Conservation (phyloP, 108 stramenopile genomes). For the Chaetoceros muelleri region DNA sequence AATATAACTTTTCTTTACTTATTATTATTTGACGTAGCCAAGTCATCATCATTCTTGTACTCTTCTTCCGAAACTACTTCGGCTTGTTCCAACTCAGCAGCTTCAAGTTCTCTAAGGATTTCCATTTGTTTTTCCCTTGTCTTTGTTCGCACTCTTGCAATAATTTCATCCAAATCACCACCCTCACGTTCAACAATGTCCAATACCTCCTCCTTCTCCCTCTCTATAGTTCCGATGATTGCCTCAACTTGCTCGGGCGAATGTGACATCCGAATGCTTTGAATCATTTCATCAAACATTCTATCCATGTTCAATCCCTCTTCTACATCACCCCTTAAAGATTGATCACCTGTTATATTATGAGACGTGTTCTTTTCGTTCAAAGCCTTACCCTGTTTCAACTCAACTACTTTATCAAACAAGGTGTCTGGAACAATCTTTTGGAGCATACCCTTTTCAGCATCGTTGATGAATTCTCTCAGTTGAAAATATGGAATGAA, state of each 20-base stretch:
- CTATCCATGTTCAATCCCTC: conserved; percentile 34
- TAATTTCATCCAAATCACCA: conserved; percentile 63
- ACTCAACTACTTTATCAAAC: conserved; percentile 52
- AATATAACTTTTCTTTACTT: too few species aligned
- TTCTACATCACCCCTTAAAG: conserved; percentile 21
- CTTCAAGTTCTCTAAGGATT: conserved; percentile 31
- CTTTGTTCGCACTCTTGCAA: conserved; percentile 36
- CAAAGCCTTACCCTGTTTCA: conserved; percentile 18
- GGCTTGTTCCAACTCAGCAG: not conserved
- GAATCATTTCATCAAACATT: conserved; percentile 37
- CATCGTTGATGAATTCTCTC: conserved; percentile 55
- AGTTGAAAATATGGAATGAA: conserved; percentile 62
- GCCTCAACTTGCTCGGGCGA: conserved; percentile 64
- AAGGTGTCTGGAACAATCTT: conserved; percentile 49
- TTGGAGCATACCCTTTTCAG: conserved; percentile 64
- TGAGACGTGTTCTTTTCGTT: conserved; percentile 18
- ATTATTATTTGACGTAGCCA: too few species aligned
- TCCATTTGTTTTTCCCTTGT: conserved; percentile 51
- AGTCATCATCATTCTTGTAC: too few species aligned
- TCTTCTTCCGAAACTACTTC: too few species aligned
- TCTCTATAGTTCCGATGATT: conserved; percentile 52
- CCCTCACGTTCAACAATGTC: conserved; percentile 67
- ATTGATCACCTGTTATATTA: conserved; percentile 4
- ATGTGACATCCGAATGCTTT: conserved; percentile 41
- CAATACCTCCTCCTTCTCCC: conserved; percentile 60